Evolutionary conservation across 1,284 basidiomycete species (phyloP).

Genomic region (Inonotus hispidus): DNA sequence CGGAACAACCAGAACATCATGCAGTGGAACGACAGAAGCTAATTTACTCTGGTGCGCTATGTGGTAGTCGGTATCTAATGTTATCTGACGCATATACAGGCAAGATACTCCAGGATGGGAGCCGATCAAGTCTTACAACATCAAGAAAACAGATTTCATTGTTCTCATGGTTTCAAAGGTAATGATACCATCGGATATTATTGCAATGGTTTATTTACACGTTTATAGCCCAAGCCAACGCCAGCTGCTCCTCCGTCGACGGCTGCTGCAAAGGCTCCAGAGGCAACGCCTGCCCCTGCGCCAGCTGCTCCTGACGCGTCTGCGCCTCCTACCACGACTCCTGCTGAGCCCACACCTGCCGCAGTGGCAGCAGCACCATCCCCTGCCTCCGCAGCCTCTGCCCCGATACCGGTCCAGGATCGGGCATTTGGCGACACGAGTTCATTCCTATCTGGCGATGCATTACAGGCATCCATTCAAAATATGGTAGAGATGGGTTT

Average conservation of each 20-base stretch:
- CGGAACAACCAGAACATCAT: conserved; percentile 62
- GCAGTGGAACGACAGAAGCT: conserved; percentile 80
- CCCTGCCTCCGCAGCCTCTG: conserved; percentile 30
- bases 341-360: conserved; percentile 32
- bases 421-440: conserved; percentile 42
- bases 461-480: conserved; percentile 69
- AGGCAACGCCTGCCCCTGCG: conserved; percentile 29
- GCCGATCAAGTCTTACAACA: conserved; percentile 82
- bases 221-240: conserved; percentile 51
- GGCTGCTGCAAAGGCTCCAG: conserved; percentile 27
- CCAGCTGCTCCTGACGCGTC: conserved; percentile 31
- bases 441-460: conserved; percentile 70
- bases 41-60: conserved; percentile 80
- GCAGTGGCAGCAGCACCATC: conserved; percentile 33
- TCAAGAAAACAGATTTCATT: conserved; percentile 99
- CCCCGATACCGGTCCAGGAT: conserved; percentile 28
- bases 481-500: conserved; percentile 97
- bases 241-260: conserved; percentile 20
- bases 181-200: conserved; percentile 20
- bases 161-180: conserved; percentile 99
- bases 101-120: conserved; percentile 89
- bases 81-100: conserved; percentile 42
- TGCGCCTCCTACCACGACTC: conserved; percentile 30
- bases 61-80: conserved; percentile 1
- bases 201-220: conserved; percentile 1